These are phyloP conservation scores for Aspergillus carlsbadensis DNA, from an alignment of 495 filamentous ascomycete species.

Conservation along the genomic window DNA sequence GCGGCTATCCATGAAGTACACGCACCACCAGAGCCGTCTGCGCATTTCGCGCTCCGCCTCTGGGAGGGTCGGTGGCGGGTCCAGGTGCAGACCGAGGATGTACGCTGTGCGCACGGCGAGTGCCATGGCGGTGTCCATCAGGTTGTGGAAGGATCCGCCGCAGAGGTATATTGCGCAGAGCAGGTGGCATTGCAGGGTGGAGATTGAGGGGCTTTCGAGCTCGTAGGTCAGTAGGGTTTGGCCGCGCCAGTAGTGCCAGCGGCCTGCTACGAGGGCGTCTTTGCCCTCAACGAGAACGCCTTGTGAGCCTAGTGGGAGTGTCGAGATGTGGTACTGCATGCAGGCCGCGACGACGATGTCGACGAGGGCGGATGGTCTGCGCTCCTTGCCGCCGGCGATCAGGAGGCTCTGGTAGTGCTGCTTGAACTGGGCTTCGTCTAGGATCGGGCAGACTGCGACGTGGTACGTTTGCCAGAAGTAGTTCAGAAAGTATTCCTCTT, in stretches of 20 bases:
- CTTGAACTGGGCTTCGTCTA: slow-evolving; percentile 46
- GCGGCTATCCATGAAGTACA: slow-evolving; percentile 48
- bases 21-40: slow-evolving; percentile 51
- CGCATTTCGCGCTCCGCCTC: slow-evolving; percentile 37
- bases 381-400: slow-evolving; percentile 30
- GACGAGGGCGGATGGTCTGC: slow-evolving; percentile 33
- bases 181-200: slow-evolving; percentile 52
- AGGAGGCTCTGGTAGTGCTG: slow-evolving; percentile 46
- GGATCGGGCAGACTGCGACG: slow-evolving; percentile 23
- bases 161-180: slow-evolving; percentile 44
- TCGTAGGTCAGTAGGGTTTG: slow-evolving; percentile 46
- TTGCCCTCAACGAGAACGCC: slow-evolving; percentile 18
- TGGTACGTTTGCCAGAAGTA: slow-evolving; percentile 52
- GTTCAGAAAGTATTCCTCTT: slow-evolving; percentile 51
- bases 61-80: slow-evolving; percentile 39
- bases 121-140: slow-evolving; percentile 37
- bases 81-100: slow-evolving; percentile 50
- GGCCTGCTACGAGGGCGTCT: slow-evolving; percentile 42
- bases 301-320: neutral
- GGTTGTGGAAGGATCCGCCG: slow-evolving; percentile 49
- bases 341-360: slow-evolving; percentile 51
- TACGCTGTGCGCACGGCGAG: slow-evolving; percentile 49
- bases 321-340: slow-evolving; percentile 39
- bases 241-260: slow-evolving; percentile 42
- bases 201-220: slow-evolving; percentile 48